A percentile compares a stretch with the other conserved stretches of the same genome.
Conservation (phyloP, 225 moss, liverwort and hornwort genomes). For the Ulota crispa region DNA sequence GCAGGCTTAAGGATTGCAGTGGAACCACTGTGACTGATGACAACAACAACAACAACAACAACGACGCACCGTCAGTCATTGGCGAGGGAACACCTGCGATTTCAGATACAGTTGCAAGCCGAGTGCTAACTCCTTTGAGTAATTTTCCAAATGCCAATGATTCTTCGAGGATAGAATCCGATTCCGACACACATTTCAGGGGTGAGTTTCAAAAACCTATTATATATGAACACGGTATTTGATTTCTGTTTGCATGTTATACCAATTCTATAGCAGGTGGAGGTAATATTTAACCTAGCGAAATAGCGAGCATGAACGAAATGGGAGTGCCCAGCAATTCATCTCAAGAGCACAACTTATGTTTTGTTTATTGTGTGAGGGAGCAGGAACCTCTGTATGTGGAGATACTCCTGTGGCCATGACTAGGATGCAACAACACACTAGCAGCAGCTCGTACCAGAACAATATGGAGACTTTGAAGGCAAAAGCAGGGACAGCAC, state of each 20-base stretch:
- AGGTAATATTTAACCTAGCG: not conserved
- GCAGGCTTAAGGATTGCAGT: constrained; percentile 57
- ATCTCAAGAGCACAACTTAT: not conserved
- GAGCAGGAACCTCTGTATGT: constrained; percentile 38
- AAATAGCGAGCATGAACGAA: not conserved
- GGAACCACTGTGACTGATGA: constrained; percentile 41
- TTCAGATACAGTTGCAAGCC: constrained; percentile 67
- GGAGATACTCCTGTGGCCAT: constrained; percentile 39
- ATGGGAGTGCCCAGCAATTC: not conserved
- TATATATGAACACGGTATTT: not conserved
- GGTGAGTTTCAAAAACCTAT: constrained; percentile 25
- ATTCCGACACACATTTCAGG: constrained; percentile 34
- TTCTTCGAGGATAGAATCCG: constrained; percentile 30
- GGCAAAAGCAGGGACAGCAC: constrained; percentile 21
- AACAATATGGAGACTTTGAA: constrained; percentile 36
- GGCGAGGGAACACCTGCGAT: constrained; percentile 55
- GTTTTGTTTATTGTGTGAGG: constrained; percentile 11
- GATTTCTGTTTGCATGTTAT: not conserved
- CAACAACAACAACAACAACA: constrained; percentile 28
- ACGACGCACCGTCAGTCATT: constrained; percentile 39
- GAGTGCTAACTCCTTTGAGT: constrained; percentile 21
- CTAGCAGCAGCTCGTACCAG: constrained; percentile 36
- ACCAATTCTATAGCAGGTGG: not conserved
- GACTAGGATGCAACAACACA: constrained; percentile 56
- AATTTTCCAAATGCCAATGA: constrained; percentile 32